These are phyloP conservation scores for Fusarium vanettenii DNA, from an alignment of 2,329 filamentous ascomycete species.

Conservation along the genomic window DNA sequence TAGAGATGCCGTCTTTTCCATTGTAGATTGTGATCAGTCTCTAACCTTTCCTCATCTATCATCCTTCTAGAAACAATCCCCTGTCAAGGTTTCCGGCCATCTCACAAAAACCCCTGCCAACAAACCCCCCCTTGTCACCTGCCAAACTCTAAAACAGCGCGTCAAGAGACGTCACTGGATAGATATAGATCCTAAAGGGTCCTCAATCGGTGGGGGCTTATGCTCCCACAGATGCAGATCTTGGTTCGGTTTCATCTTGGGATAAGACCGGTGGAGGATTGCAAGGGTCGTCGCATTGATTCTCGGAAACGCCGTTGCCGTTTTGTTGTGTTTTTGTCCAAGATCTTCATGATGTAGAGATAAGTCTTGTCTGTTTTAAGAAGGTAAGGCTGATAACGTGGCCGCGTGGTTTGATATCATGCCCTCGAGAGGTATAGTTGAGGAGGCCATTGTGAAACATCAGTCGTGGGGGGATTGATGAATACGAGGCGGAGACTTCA, in stretches of 20 bases:
- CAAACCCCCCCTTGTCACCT: neutral
- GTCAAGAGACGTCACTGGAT: neutral
- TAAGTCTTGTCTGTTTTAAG: neutral
- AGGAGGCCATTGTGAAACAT: neutral
- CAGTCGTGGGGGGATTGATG: neutral
- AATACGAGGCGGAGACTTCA: neutral
- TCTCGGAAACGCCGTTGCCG: neutral
- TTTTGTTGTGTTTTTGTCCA: neutral
- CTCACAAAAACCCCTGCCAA: neutral
- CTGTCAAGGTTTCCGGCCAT: neutral
- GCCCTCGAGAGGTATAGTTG: neutral
- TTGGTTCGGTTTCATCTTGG: neutral
- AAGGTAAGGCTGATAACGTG: neutral
- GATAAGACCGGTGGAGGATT: neutral
- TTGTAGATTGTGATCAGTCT: constrained; percentile 2
- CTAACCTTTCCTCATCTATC: neutral
- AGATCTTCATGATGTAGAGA: neutral
- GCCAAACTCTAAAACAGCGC: neutral
- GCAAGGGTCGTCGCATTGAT: neutral
- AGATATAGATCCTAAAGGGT: neutral
- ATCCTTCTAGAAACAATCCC: neutral
- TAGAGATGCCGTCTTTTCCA: neutral
- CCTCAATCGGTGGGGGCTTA: neutral
- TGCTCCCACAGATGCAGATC: too few species aligned
- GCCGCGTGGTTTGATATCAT: neutral